Percentiles rank a stretch among this genome's conserved stretches.
These are phyloP conservation scores for Lunularia cruciata DNA, from an alignment of 225 moss, liverwort and hornwort genomes.

Conservation along the genomic window DNA sequence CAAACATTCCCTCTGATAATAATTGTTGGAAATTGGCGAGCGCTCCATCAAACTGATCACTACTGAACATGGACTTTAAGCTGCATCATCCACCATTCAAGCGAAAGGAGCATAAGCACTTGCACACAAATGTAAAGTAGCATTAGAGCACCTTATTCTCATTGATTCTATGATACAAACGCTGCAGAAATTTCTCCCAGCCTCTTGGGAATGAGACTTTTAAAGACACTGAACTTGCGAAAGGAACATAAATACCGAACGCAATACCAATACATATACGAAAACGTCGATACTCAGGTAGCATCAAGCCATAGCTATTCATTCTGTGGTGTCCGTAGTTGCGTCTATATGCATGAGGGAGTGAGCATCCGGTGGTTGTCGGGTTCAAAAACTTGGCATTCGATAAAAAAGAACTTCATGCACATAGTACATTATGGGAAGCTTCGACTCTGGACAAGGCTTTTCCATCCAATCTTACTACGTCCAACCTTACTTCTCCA, in stretches of 20 bases:
- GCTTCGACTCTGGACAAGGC: slow-evolving; percentile 1
- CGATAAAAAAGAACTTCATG: not conserved
- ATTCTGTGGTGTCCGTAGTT: no score
- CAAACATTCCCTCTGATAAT: slow-evolving; percentile 83
- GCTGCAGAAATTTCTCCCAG: no score
- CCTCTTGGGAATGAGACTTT: no score
- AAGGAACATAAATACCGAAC: no score
- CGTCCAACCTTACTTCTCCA: slow-evolving; percentile 1
- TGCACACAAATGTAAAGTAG: not conserved
- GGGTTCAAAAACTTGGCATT: not conserved
- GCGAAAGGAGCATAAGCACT: not conserved
- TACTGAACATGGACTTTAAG: slow-evolving; percentile 75
- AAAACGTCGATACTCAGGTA: no score
- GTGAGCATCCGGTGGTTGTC: not conserved
- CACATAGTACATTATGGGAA: not conserved
- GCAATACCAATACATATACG: no score
- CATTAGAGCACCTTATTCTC: no score
- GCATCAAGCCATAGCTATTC: no score
- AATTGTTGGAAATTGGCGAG: slow-evolving; percentile 74
- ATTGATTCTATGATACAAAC: no score
- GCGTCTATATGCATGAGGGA: no score
- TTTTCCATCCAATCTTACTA: slow-evolving; percentile 16
- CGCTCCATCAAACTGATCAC: slow-evolving; percentile 78
- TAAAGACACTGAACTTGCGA: no score
- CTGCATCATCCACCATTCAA: slow-evolving; percentile 54